Conservation (phyloP, 2,329 filamentous ascomycete species). For the Thielaviopsis musarum region DNA sequence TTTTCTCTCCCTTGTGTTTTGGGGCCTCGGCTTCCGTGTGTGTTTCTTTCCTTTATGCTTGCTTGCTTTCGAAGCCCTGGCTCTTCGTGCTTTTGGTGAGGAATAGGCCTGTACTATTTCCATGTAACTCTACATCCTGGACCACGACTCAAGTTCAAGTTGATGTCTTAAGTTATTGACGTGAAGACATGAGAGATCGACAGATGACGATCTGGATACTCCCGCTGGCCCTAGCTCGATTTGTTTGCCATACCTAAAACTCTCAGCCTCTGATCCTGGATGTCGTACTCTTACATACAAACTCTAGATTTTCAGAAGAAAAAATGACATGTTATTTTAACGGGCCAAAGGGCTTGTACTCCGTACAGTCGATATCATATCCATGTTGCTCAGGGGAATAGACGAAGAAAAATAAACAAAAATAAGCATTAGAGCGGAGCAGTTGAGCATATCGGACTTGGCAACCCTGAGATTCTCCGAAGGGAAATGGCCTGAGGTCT, state of each 20-base stretch:
- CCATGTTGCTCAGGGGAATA: background rate
- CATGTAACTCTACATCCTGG: background rate
- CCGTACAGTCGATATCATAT: background rate
- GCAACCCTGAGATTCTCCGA: background rate
- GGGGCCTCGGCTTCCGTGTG: background rate
- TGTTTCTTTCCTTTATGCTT: background rate
- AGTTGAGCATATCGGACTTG: background rate
- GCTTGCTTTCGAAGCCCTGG: background rate
- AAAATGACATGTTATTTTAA: background rate
- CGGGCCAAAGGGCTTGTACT: background rate
- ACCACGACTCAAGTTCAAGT: background rate
- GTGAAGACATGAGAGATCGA: too few species aligned
- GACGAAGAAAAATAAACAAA: background rate
- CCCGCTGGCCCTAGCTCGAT: background rate
- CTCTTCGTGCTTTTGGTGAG: background rate
- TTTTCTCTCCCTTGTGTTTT: background rate
- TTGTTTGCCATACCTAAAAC: background rate
- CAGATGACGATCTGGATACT: background rate
- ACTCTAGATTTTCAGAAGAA: background rate
- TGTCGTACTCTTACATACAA: background rate
- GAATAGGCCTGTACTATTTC: background rate
- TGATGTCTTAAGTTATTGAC: background rate
- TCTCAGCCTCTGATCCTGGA: background rate
- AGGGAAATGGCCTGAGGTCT: background rate
- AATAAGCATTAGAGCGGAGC: background rate